These are phyloP conservation scores for Rhizoctonia solani DNA, from an alignment of 1,284 basidiomycete genomes.

Conservation along the genomic window DNA sequence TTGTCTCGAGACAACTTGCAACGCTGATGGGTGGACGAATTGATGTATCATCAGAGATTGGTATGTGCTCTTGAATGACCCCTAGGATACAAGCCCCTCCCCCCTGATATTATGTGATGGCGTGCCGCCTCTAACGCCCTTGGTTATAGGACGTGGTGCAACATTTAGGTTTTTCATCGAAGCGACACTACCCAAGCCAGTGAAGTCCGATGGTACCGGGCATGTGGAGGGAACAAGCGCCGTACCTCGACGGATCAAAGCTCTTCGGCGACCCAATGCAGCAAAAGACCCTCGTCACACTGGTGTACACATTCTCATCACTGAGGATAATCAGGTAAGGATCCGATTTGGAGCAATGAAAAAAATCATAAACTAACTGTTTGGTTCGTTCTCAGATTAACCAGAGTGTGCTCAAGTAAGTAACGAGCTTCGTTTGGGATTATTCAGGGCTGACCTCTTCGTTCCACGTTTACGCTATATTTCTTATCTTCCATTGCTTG, in stretches of 20 bases:
- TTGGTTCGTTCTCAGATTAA: slow-evolving; percentile 30
- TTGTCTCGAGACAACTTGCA: slow-evolving; percentile 43
- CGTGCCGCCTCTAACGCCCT: not conserved
- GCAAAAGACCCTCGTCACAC: slow-evolving; percentile 26
- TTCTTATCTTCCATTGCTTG: not conserved
- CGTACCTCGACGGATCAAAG: slow-evolving; percentile 15
- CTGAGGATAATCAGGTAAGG: slow-evolving; percentile 43
- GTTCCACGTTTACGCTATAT: not conserved
- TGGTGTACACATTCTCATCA: slow-evolving; percentile 41
- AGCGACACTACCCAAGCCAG: slow-evolving; percentile 32
- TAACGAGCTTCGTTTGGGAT: not conserved
- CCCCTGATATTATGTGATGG: too few relatives aligned
- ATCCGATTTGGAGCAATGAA: not conserved
- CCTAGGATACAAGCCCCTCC: too few relatives aligned
- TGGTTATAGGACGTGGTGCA: slow-evolving; percentile 40
- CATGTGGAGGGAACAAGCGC: slow-evolving; percentile 2
- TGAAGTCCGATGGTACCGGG: slow-evolving; percentile 31
- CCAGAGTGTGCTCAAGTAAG: slow-evolving; percentile 42
- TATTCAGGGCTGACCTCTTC: not conserved
- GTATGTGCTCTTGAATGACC: not conserved
- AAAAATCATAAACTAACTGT: not conserved
- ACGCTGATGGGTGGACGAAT: slow-evolving; percentile 44
- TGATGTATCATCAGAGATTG: slow-evolving; percentile 40
- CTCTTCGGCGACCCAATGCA: slow-evolving; percentile 19
- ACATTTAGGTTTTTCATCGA: slow-evolving; percentile 44